Conservation (phyloP, 108 stramenopile genomes). For the Phaeodactylum tricornutum region DNA sequence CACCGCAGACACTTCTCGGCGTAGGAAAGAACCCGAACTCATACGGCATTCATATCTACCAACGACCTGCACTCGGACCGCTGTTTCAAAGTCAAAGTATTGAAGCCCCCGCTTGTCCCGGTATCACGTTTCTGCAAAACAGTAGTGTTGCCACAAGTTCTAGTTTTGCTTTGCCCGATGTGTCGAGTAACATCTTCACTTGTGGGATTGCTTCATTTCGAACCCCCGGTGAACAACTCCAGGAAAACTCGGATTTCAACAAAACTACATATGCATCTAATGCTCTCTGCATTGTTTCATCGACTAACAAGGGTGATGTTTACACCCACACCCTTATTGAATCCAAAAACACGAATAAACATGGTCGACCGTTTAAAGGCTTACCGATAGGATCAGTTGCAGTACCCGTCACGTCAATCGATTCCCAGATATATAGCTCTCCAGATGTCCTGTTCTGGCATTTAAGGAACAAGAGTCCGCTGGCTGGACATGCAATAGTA, state of each 20-base stretch:
- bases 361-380: conserved; percentile 6
- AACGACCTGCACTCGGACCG: conserved; percentile 33
- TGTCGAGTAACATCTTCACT: conserved; percentile 27
- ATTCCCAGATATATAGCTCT: too few species aligned
- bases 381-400: conserved; percentile 39
- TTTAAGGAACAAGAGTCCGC: too few species aligned
- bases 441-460: too few species aligned
- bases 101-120: conserved; percentile 34
- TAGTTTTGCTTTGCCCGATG: conserved; percentile 41
- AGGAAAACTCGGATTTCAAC: not conserved
- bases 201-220: conserved; percentile 37
- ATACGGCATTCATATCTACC: conserved; percentile 37
- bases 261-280: conserved; percentile 2
- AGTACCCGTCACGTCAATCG: conserved; percentile 20
- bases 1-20: conserved; percentile 17
- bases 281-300: conserved; percentile 34
- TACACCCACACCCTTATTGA: conserved; percentile 46
- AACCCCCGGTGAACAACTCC: not conserved
- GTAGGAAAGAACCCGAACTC: conserved; percentile 33
- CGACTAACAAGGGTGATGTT: conserved; percentile 60
- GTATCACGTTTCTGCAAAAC: conserved; percentile 7
- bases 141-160: conserved; percentile 41
- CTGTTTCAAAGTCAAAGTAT: conserved; percentile 45
- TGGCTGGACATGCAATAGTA: too few species aligned
- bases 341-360: conserved; percentile 6